phyloP scores from a whole-genome alignment of 1,284 basidiomycete species.

The Porodaedalea pini region DNA sequence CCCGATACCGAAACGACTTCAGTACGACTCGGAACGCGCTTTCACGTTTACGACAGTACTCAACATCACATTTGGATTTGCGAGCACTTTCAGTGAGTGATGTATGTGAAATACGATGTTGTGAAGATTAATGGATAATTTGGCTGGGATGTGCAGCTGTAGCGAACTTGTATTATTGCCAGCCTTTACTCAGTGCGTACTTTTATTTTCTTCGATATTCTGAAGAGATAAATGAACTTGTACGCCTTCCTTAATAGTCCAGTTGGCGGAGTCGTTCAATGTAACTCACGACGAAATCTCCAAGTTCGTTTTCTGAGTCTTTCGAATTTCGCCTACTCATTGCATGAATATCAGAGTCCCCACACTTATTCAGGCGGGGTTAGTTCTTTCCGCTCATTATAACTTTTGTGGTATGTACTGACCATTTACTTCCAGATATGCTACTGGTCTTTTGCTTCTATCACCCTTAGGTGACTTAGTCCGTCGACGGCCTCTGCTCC shows the following conservation, averaged over 20 bases:
- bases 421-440: conserved; percentile 40
- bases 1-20: conserved; percentile 34
- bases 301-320: conserved; percentile 13
- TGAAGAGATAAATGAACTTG: neutral
- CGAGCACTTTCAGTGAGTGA: conserved; percentile 31
- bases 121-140: neutral
- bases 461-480: conserved; percentile 67
- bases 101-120: neutral
- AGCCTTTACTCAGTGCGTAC: conserved; percentile 35
- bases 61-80: conserved; percentile 36
- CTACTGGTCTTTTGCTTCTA: conserved; percentile 55
- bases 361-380: conserved; percentile 38
- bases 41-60: conserved; percentile 33
- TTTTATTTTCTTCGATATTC: neutral
- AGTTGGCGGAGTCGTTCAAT: conserved; percentile 25
- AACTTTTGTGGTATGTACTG: neutral
- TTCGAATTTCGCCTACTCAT: neutral
- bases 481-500: conserved; percentile 51
- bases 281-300: conserved; percentile 35
- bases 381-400: neutral
- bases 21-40: conserved; percentile 31
- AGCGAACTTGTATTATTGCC: conserved; percentile 39
- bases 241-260: conserved; percentile 22
- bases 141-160: conserved; percentile 19
- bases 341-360: conserved; percentile 29